These are phyloP conservation scores for Aspergillus tubingensis DNA, from an alignment of 2,329 filamentous ascomycete genomes.

Conservation along the genomic window DNA sequence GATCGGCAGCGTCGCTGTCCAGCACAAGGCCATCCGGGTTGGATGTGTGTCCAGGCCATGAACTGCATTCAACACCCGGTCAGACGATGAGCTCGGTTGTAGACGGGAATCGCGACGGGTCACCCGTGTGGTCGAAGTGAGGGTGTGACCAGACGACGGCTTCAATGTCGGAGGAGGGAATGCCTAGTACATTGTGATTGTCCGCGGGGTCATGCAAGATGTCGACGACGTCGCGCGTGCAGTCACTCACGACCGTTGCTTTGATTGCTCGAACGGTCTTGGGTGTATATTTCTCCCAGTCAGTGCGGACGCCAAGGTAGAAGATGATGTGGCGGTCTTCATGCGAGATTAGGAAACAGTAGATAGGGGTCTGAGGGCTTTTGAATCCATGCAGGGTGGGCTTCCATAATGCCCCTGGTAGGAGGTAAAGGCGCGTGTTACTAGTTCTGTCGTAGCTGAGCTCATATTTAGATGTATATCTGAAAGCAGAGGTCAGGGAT, in stretches of 20 bases:
- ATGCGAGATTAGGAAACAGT: not conserved
- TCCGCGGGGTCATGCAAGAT: conserved; percentile 23
- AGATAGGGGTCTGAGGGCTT: too few relatives aligned
- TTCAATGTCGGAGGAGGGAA: conserved; percentile 18
- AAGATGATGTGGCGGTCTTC: conserved; percentile 22
- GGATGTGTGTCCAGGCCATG: conserved; percentile 23
- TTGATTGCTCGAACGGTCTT: conserved; percentile 20
- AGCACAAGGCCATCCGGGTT: conserved; percentile 19
- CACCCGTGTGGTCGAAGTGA: conserved; percentile 34
- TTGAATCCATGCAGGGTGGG: not conserved
- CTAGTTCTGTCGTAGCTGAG: too few relatives aligned
- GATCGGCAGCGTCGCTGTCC: conserved; percentile 18
- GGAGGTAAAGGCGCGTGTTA: not conserved
- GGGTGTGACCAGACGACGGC: conserved; percentile 33
- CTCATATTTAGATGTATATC: too few relatives aligned
- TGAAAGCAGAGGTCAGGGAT: too few relatives aligned
- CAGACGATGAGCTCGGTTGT: conserved; percentile 28
- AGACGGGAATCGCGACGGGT: conserved; percentile 26
- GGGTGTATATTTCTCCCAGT: conserved; percentile 30
- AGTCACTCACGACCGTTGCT: not conserved
- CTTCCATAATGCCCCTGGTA: not conserved
- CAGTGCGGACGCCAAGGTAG: conserved; percentile 36
- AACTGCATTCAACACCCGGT: conserved; percentile 23
- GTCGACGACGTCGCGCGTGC: conserved; percentile 21
- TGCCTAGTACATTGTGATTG: conserved; percentile 11